phyloP scores from a whole-genome alignment of 805 yeast genomes.

The Candida lessepsii region DNA sequence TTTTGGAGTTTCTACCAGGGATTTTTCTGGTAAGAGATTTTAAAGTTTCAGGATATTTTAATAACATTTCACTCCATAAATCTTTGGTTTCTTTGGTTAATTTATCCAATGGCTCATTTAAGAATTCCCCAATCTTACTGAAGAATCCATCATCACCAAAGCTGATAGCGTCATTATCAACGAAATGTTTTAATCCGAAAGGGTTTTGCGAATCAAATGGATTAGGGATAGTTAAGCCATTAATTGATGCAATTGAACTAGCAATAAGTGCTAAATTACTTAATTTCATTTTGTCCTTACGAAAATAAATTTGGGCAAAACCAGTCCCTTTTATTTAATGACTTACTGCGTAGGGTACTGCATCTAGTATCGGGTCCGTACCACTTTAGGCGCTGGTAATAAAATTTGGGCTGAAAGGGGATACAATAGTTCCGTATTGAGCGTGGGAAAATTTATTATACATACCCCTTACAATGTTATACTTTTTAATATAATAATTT shows the following conservation, averaged over 20 bases:
- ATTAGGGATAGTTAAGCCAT: conserved; percentile 22
- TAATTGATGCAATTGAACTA: conserved; percentile 15
- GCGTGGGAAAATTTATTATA: no score
- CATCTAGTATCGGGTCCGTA: conserved; percentile 1
- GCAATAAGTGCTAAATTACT: conserved; percentile 17
- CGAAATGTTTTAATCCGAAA: conserved; percentile 8
- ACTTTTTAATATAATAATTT: no score
- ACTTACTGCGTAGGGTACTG: conserved; percentile 1
- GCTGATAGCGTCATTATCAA: neutral
- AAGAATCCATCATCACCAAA: conserved; percentile 27
- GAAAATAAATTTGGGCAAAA: neutral
- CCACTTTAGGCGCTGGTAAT: conserved; percentile 1
- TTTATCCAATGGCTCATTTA: conserved; percentile 50
- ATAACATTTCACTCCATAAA: conserved; percentile 64
- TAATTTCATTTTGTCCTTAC: conserved; percentile 11
- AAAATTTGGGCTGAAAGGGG: neutral
- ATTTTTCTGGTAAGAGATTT: conserved; percentile 49
- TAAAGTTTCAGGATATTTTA: conserved; percentile 57
- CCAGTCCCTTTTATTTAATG: conserved; percentile 2
- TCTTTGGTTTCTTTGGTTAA: conserved; percentile 49
- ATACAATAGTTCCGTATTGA: no score
- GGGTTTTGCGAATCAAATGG: conserved; percentile 14
- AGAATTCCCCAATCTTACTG: conserved; percentile 48
- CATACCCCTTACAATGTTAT: no score
- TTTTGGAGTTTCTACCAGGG: conserved; percentile 51